Evolutionary conservation across 352 stramenopile species (phyloP).

Genomic region (Globisporangium irregulare): DNA sequence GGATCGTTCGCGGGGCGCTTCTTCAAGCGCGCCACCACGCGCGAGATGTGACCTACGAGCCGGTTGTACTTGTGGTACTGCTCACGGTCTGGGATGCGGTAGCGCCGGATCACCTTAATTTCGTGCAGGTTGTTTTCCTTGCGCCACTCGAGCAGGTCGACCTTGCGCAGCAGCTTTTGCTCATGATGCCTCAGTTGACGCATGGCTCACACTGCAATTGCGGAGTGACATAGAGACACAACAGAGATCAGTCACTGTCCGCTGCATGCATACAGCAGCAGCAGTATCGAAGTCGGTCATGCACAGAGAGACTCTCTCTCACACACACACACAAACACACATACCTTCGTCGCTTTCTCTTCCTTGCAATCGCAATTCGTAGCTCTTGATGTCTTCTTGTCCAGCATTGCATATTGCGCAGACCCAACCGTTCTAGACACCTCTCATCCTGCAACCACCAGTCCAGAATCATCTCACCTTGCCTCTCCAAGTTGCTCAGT

Average conservation of each 20-base stretch:
- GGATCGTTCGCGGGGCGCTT: slow-evolving; percentile 93
- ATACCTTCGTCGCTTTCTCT: slow-evolving; percentile 9
- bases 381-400: slow-evolving; percentile 5
- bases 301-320: background rate
- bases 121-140: slow-evolving; percentile 98
- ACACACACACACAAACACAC: background rate
- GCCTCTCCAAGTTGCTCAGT: background rate
- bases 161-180: slow-evolving; percentile 99
- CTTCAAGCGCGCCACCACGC: slow-evolving; percentile 94
- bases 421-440: slow-evolving; percentile 11
- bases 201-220: slow-evolving; percentile 36
- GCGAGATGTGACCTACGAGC: slow-evolving; percentile 95
- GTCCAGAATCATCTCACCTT: background rate
- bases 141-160: slow-evolving; percentile 99
- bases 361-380: slow-evolving; percentile 3
- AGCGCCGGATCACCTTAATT: slow-evolving; percentile 97
- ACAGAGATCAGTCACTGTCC: background rate
- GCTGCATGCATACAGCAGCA: background rate
- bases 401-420: slow-evolving; percentile 1
- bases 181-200: slow-evolving; percentile 95
- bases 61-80: slow-evolving; percentile 99
- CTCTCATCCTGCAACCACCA: slow-evolving; percentile 7
- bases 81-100: slow-evolving; percentile 97
- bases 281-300: background rate
- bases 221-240: background rate